Evolutionary conservation across 306 rosid species (phyloP).

Genomic region (Sophora flavescens): DNA sequence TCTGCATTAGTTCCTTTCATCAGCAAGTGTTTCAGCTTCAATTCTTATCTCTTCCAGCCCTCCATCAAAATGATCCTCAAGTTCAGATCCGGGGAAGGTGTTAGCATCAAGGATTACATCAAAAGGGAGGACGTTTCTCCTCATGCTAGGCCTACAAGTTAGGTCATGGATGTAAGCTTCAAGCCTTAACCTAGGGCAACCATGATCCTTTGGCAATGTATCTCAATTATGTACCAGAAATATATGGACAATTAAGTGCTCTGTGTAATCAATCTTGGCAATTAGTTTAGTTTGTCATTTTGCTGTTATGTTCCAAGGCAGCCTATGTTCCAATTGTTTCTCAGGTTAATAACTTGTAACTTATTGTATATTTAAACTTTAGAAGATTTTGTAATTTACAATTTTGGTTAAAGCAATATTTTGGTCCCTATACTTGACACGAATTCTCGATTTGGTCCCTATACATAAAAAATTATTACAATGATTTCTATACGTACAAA

Average conservation of each 20-base stretch:
- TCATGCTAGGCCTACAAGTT: too few species aligned
- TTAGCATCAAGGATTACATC: constrained; percentile 14
- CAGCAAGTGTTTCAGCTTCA: background rate
- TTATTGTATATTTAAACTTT: background rate
- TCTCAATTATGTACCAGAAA: background rate
- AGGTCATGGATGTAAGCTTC: constrained; percentile 9
- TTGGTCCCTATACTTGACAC: too few species aligned
- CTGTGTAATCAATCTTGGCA: background rate
- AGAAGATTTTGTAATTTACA: background rate
- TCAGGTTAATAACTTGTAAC: background rate
- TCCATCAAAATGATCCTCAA: constrained; percentile 3
- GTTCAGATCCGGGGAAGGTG: background rate
- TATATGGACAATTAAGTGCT: background rate
- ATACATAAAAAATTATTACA: too few species aligned
- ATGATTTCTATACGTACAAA: too few species aligned
- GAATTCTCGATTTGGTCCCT: too few species aligned
- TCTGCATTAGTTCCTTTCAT: constrained; percentile 1
- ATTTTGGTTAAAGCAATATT: too few species aligned
- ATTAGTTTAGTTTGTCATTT: background rate
- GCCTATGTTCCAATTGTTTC: background rate
- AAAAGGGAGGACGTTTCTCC: too few species aligned
- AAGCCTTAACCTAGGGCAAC: constrained; percentile 45
- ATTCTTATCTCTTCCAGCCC: background rate
- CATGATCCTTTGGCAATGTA: constrained; percentile 47
- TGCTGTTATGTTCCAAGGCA: background rate